Evolutionary conservation across 805 yeast species (phyloP).

Genomic region (Saturnispora mendoncae): DNA sequence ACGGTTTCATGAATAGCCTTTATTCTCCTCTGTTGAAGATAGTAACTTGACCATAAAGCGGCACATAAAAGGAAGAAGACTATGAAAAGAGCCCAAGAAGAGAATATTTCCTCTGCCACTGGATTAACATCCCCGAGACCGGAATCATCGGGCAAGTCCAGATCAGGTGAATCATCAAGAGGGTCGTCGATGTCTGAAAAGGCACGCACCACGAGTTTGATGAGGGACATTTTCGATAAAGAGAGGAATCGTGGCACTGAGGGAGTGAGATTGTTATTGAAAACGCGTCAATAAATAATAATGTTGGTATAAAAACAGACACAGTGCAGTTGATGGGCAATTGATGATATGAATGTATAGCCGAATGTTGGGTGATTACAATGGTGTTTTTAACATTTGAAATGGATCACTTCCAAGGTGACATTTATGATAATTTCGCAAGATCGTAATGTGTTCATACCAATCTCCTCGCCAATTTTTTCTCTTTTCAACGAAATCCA

Average conservation of each 20-base stretch:
- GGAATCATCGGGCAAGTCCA: slow-evolving; percentile 41
- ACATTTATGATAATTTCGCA: too few relatives aligned
- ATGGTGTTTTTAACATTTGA: too few relatives aligned
- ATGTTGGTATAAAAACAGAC: too few relatives aligned
- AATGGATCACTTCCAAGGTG: too few relatives aligned
- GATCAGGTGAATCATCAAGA: slow-evolving; percentile 30
- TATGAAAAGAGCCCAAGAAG: slow-evolving; percentile 95
- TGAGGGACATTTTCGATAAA: slow-evolving; percentile 2
- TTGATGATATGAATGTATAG: too few relatives aligned
- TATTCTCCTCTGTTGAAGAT: slow-evolving; percentile 80
- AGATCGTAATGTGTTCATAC: background rate
- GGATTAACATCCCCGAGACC: slow-evolving; percentile 63
- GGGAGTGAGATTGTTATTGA: background rate
- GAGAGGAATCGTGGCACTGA: background rate
- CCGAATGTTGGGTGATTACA: too few relatives aligned
- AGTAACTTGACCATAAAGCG: slow-evolving; percentile 93
- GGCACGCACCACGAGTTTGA: slow-evolving; percentile 5
- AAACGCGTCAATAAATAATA: background rate
- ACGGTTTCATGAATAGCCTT: slow-evolving; percentile 98
- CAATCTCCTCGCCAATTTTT: slow-evolving; percentile 2
- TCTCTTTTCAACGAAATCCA: background rate
- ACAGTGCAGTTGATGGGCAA: too few relatives aligned
- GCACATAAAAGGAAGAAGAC: slow-evolving; percentile 69
- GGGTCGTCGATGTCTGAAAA: slow-evolving; percentile 23
- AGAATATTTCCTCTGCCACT: slow-evolving; percentile 86